Conservation (phyloP, 2,329 filamentous ascomycete genomes). For the Talaromyces sp. region DNA sequence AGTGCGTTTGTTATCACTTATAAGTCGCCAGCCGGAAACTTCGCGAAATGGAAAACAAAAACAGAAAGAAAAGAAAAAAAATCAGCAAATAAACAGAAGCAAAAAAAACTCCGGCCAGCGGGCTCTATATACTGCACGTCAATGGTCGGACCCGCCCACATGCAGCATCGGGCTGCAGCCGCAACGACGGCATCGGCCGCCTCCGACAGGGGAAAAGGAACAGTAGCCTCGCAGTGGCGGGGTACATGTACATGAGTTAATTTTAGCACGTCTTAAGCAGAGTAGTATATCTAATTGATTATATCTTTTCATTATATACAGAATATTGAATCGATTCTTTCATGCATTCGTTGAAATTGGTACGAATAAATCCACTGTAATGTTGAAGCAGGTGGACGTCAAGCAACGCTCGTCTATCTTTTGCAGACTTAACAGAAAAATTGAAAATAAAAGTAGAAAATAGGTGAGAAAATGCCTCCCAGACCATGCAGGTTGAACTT, state of each 20-base stretch:
- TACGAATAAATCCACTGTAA: neutral
- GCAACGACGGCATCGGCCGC: conserved; percentile 12
- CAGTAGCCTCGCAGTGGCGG: neutral
- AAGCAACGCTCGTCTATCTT: conserved; percentile 2
- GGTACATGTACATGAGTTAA: neutral
- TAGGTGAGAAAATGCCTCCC: neutral
- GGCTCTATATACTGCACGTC: neutral
- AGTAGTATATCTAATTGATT: neutral
- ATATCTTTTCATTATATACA: neutral
- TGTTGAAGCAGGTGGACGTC: neutral
- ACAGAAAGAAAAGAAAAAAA: neutral
- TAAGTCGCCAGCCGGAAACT: neutral
- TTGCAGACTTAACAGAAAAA: conserved; percentile 1
- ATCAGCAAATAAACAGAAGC: neutral
- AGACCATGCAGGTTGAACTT: neutral
- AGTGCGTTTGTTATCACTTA: neutral
- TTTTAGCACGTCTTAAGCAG: neutral
- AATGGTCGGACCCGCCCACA: neutral
- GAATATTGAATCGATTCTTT: neutral
- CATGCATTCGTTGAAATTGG: neutral
- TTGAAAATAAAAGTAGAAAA: neutral
- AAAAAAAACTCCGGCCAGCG: neutral
- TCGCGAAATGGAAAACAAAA: neutral
- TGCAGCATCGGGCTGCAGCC: neutral
- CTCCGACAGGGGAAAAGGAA: conserved; percentile 4